Percentiles rank a stretch among this genome's conserved stretches.
phyloP scores from a whole-genome alignment of 495 filamentous ascomycete genomes.

The Neurospora discreta region DNA sequence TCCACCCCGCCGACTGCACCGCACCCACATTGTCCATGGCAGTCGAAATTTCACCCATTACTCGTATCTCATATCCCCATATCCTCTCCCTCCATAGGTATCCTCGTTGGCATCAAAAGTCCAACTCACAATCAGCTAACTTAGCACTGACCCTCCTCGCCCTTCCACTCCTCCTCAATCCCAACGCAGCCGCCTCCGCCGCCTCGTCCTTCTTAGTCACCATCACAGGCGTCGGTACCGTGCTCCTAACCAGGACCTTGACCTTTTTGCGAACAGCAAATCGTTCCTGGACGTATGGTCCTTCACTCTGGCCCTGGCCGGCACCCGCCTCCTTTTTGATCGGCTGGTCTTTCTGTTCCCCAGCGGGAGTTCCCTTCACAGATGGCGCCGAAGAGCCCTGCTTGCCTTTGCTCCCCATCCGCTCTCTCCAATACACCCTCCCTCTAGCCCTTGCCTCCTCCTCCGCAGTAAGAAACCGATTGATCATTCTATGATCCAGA shows the following conservation, averaged over 20 bases:
- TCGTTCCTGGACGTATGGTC: not conserved
- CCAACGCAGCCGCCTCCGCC: slow-evolving; percentile 1
- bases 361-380: not conserved
- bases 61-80: not conserved
- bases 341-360: not conserved
- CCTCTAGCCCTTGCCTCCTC: slow-evolving; percentile 51
- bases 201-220: not conserved
- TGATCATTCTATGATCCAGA: slow-evolving; percentile 59
- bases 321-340: not conserved
- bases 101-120: not conserved
- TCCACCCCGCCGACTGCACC: not conserved
- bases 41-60: not conserved
- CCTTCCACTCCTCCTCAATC: slow-evolving; percentile 20
- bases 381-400: not conserved
- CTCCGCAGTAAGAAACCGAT: slow-evolving; percentile 55
- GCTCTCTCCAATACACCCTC: slow-evolving; percentile 22
- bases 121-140: not conserved
- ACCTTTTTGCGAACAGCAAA: not conserved
- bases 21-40: not conserved
- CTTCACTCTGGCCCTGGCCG: not conserved
- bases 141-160: slow-evolving; percentile 19
- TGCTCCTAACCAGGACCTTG: not conserved
- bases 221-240: not conserved
- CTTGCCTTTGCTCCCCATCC: not conserved
- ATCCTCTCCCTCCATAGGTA: not conserved